Evolutionary conservation across 768 basidiomycete species (phyloP), one percentile per base, ranked within the genome.

Genomic region (Amyloporia xantha): DNA sequence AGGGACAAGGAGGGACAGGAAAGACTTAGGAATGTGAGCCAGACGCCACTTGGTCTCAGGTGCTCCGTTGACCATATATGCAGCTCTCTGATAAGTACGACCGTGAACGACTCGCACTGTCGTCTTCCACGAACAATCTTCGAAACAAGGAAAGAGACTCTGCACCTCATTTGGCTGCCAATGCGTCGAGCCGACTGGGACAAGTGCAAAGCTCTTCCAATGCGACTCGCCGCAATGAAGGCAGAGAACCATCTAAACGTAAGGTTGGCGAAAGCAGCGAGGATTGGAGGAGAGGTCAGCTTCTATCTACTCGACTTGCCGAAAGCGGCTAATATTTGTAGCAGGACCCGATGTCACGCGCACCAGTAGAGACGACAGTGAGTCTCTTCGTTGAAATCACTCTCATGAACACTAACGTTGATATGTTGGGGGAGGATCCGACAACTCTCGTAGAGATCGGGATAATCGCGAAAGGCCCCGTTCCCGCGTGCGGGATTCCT

Each of bases 21-120:
- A 65, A 72, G 82, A 30, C 71, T 91, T 41, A 81, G 89, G 51
- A 85, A 82, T 69, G 89, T 84, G 57, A 60, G 84, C 65, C n/a
- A n/a, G n/a, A n/a, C n/a, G n/a, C n/a, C n/a, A n/a, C n/a, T n/a
- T n/a, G n/a, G 15, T 56, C 20, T 19, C 6, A 39, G 17, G 6
- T 48, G 64, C 25, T 24, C n/a, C n/a, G n/a, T n/a, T n/a, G n/a
- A n/a, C 51, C 26, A 35, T 44, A 4, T 12, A 23, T 44, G 6
- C 24, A 92, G 89, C 73, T 91, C 17, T 90, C 89, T 15, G 89
- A 92, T 65, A 90, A 87, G 66, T 91, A 83, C 57, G 89, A 91
- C 68, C 84, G 88, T 38, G 86, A 87, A 62, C 81, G 86, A 41
- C 75, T 87, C 44, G 76, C 77, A 43, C 68, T 80, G 56, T 77